Base-by-base conservation (phyloP, 805 yeast genomes). In the Candida vartiovaarae region DNA sequence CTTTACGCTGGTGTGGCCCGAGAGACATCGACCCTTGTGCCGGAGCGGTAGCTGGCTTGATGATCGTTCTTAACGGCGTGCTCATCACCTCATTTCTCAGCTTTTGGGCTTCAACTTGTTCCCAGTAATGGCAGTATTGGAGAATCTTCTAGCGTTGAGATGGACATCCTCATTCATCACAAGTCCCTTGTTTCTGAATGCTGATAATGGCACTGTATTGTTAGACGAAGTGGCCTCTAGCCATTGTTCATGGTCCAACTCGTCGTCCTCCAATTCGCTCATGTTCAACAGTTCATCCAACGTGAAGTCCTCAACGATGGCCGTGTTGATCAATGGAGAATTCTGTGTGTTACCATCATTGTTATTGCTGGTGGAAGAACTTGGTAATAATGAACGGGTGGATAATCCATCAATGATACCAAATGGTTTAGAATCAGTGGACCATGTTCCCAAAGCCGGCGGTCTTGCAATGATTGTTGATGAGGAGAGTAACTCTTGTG, bases 351-450 rank as follows among this genome's bases (percentile, higher is more conserved):
- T 27, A 30, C 30, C 49, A 50, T 38, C 39, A 53, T 47, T 10
- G 45, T 27, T 10, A 15, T 27, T 26, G 42, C 15, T 20, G 7
- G 26, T 8, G 25, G 34, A 30, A 6, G 32, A 15, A 24, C 8
- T 10, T 4, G 84, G 83, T 50, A 78, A 67, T 49, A 91, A 67
- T 2, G 95, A 83, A 43, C 96, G 74, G 0, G 98, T 93, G 0
- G 95, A 82, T 29, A 87, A 73, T 5, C 99, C 99, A 61, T 91
- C 98, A 57, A 91, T 91, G 46, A 91, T 88, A 24, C 96, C 95
- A 62, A 85, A 88, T 1, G 96, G 96, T 55, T 87, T 82, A 41
- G 77, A 77, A 41, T 82, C 77, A 5, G 95, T 82, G 32, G 84
- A 80, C 95, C 97, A 91, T 3, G 95, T 83, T 0, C 97, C 98